Conservation (phyloP, 257 asterid species). For the Galeopsis tetrahit region DNA sequence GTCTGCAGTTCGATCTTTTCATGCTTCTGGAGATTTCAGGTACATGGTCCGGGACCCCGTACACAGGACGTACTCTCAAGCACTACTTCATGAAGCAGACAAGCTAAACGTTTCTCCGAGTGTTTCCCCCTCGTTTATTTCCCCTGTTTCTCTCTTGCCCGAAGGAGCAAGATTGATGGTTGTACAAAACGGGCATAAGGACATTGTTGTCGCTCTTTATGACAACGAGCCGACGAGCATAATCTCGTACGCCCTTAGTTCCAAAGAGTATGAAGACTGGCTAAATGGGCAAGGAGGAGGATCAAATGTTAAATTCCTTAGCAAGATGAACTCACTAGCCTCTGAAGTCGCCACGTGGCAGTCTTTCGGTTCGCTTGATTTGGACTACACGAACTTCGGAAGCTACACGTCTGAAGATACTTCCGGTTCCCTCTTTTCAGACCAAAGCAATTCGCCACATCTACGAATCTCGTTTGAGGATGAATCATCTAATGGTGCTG, state of each 20-base stretch:
- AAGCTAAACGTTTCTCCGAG: slow-evolving; percentile 43
- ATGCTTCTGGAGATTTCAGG: slow-evolving; percentile 86
- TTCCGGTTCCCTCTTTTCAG: slow-evolving; percentile 46
- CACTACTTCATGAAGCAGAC: slow-evolving; percentile 56
- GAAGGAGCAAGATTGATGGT: slow-evolving; percentile 83
- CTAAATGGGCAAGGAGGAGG: slow-evolving; percentile 44
- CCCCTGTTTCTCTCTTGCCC: slow-evolving; percentile 61
- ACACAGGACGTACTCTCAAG: slow-evolving; percentile 63
- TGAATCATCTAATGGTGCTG: slow-evolving; percentile 49
- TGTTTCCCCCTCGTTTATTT: slow-evolving; percentile 53
- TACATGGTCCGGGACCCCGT: slow-evolving; percentile 87
- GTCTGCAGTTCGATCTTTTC: slow-evolving; percentile 67
- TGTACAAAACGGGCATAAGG: slow-evolving; percentile 49
- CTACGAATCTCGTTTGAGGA: slow-evolving; percentile 74
- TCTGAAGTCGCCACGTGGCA: slow-evolving; percentile 70
- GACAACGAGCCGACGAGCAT: slow-evolving; percentile 93
- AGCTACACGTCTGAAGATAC: slow-evolving; percentile 61
- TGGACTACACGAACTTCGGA: slow-evolving; percentile 60
- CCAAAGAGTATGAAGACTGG: slow-evolving; percentile 72
- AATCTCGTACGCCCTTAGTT: slow-evolving; percentile 73
- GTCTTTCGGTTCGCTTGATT: slow-evolving; percentile 67
- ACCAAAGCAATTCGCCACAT: slow-evolving; percentile 72
- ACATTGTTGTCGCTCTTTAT: slow-evolving; percentile 60
- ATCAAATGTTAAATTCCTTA: slow-evolving; percentile 41
- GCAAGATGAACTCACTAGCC: slow-evolving; percentile 46